Base-by-base conservation (phyloP, 352 stramenopile species). In the Plasmopara halstedii region DNA sequence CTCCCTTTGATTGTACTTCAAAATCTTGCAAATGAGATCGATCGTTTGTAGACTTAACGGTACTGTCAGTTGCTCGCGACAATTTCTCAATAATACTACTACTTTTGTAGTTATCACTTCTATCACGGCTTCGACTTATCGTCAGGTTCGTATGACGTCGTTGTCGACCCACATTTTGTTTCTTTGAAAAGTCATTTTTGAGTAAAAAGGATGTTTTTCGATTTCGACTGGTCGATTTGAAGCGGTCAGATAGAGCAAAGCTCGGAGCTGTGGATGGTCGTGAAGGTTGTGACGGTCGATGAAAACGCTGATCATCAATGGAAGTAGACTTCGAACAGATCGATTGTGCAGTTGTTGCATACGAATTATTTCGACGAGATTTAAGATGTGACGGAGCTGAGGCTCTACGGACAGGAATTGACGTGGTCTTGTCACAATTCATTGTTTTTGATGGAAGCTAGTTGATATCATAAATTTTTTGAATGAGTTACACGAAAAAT, bases 1-100 rank as follows among this genome's bases (percentile, higher is more conserved):
- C 62, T 1, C 73, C 70, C n/a, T 64, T 64, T 7, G 60, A 59
- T 32, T 71, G 64, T 20, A 69, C 58, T 9, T 83, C 67, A 36
- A 82, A 72, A 4, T 67, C 70, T 21, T 50, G 50, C 20, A 67
- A 26, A 15, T 69, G 64, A 22, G 77, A 53, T 18, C 61, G 58
- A 20, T 79, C 34, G 26, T 65, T 83, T 38, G 75, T 61, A 3
- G 73, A 44, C 8, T 64, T 67, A 18, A 41, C 50, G 9, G 70
- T 50, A 3, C 59, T 56, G 10, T 22, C 58, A 22, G 44, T 54
- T 13, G 68, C 46, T 37, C 48, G 44, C 0, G 51, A 52, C 6
- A 63, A 21, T 3, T 72, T 23, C 9, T 58, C 34, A n/a, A n/a
- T n/a, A n/a, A n/a, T n/a, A n/a, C n/a, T n/a, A n/a, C n/a, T n/a